A percentile compares a stretch with the other conserved stretches of the same genome.
Evolutionary conservation across 495 filamentous ascomycete genomes (phyloP).

Genomic region (Hypoxylon trugodes): DNA sequence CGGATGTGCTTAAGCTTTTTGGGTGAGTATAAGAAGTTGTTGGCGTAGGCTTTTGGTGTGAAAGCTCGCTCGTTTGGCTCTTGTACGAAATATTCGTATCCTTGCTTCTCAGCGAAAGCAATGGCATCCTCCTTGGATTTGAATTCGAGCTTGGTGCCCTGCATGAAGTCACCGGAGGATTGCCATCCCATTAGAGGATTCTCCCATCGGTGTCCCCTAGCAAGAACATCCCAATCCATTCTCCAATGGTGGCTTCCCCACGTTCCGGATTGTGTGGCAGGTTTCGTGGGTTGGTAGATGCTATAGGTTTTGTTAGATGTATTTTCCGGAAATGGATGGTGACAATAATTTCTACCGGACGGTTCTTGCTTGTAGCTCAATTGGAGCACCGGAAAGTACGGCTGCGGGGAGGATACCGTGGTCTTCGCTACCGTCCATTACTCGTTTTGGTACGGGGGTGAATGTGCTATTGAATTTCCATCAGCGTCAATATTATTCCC

Average conservation of each 20-base stretch:
- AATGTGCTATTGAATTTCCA: constrained; percentile 66
- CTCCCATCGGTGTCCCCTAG: constrained; percentile 93
- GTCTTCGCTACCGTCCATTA: constrained; percentile 92
- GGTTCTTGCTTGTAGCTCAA: constrained; percentile 90
- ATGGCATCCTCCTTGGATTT: constrained; percentile 95
- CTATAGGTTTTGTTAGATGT: constrained; percentile 55
- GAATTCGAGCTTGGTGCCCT: constrained; percentile 90
- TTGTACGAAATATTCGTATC: constrained; percentile 98
- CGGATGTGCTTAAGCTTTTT: constrained; percentile 90
- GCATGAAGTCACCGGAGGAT: constrained; percentile 90
- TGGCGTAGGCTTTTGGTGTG: constrained; percentile 92
- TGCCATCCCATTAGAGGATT: constrained; percentile 99
- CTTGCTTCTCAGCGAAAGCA: constrained; percentile 95
- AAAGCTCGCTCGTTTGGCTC: constrained; percentile 90
- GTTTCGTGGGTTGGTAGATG: constrained; percentile 88
- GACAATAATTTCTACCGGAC: constrained; percentile 71
- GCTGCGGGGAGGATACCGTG: constrained; percentile 77
- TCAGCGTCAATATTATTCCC: constrained; percentile 8
- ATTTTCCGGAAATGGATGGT: background rate
- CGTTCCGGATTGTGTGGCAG: constrained; percentile 91
- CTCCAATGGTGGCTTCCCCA: constrained; percentile 87
- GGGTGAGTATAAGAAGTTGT: constrained; percentile 87
- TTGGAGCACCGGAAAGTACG: constrained; percentile 88
- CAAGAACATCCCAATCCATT: constrained; percentile 97
- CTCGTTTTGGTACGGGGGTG: constrained; percentile 85